Evolutionary conservation across 257 asterid species (phyloP).

Genomic region (Nicotiana obtusifolia): DNA sequence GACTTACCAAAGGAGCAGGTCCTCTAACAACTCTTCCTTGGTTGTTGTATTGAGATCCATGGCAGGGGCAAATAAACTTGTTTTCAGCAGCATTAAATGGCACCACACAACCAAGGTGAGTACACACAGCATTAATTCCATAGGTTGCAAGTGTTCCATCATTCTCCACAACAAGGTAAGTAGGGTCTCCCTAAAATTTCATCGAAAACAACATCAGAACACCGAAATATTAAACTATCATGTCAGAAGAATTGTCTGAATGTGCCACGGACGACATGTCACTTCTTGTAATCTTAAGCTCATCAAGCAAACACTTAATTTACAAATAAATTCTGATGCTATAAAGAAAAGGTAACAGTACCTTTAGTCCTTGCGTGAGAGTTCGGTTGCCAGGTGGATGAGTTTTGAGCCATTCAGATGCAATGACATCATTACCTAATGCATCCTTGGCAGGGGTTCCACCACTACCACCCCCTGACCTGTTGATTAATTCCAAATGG

Average conservation of each 20-base stretch:
- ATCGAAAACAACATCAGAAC: not conserved
- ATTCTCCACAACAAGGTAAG: slow-evolving; percentile 88
- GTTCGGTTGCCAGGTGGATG: slow-evolving; percentile 89
- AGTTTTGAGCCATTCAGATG: slow-evolving; percentile 52
- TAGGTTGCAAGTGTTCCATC: slow-evolving; percentile 87
- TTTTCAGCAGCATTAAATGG: slow-evolving; percentile 90
- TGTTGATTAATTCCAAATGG: slow-evolving; percentile 21
- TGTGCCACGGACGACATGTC: too few relatives aligned
- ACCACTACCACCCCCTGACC: slow-evolving; percentile 43
- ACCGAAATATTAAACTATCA: not conserved
- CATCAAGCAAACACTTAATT: not conserved
- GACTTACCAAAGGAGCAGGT: slow-evolving; percentile 89
- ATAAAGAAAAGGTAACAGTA: slow-evolving; percentile 10
- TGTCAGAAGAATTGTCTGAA: not conserved
- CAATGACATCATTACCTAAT: slow-evolving; percentile 74
- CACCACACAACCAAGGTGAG: slow-evolving; percentile 97
- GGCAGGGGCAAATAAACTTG: slow-evolving; percentile 96
- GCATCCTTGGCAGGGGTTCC: slow-evolving; percentile 87
- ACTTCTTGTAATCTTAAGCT: not conserved
- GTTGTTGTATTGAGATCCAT: slow-evolving; percentile 93
- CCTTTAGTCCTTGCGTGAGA: slow-evolving; percentile 89
- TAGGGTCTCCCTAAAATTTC: slow-evolving; percentile 77
- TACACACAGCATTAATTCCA: slow-evolving; percentile 88
- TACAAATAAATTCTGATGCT: not conserved
- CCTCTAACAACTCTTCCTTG: slow-evolving; percentile 94